Base-by-base conservation (phyloP, 1,139 yeast species). In the Pichia sp. region DNA sequence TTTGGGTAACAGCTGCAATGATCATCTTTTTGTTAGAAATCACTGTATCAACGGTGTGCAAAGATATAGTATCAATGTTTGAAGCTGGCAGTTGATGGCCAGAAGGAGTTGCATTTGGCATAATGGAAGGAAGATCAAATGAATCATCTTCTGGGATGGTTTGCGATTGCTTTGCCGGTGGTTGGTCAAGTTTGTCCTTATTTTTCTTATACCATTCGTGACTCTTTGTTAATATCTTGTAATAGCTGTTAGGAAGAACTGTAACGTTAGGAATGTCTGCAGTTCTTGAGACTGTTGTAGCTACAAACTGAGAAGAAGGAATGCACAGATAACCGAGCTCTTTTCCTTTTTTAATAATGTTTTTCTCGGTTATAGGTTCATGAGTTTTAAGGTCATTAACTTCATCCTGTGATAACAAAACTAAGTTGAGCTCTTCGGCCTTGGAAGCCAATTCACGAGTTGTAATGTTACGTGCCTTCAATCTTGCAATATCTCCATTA, bases 1-100 rank as follows among this genome's bases (percentile, higher is more conserved):
- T 87, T 69, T 90, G 97, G 0, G 97, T 87, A 55, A 93, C 81
- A 2, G 95, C 93, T 1, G 95, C 92, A 61, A 89, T 86, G 80
- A 89, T 87, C 47, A 83, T 81, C 53, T 80, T 81, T 60, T 85
- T 93, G 4, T 86, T 82, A 0, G 93, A 85, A 4, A 84, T 85
- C 66, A 84, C 78, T 0, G 93, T 85, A 49, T 85, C 85, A 66
- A 87, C 66, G 1, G 68, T 61, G 47, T 59, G 59, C 23, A 66
- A 50, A 5, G 70, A 65, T 5, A 53, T 43, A 2, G 56, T 51
- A 34, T 54, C 61, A 43, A 58, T 44, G 26, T 49, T 47, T 1
- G 54, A 11, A 36, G n/a, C 47, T 7, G 51, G 51, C 23, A 31
- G 13, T 19, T 48, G 34, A 11, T 7, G 13, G 13, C 46, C 45